phyloP scores from a whole-genome alignment of 2,329 filamentous ascomycete genomes.

The Fonsecaea nubica region DNA sequence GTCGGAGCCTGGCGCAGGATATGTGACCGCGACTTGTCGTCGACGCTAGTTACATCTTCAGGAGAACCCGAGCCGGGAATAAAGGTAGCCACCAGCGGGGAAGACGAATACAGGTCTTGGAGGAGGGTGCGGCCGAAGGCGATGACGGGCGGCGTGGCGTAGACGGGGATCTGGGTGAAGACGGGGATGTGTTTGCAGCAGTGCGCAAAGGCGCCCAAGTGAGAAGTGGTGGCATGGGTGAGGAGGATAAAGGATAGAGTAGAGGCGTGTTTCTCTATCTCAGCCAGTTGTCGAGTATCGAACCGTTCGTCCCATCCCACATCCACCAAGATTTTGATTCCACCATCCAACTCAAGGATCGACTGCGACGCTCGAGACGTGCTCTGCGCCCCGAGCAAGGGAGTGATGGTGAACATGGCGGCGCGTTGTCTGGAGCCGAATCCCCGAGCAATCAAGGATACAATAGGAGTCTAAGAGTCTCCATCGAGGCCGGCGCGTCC shows the following conservation, averaged over 20 bases:
- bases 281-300: slow-evolving; percentile 78
- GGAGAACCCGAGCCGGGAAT: slow-evolving; percentile 62
- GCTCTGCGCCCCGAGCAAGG: slow-evolving; percentile 88
- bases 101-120: slow-evolving; percentile 90
- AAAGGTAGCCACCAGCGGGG: slow-evolving; percentile 83
- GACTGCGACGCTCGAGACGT: slow-evolving; percentile 82
- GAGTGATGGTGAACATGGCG: slow-evolving; percentile 92
- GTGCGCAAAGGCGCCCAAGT: slow-evolving; percentile 91
- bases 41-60: slow-evolving; percentile 55
- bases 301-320: slow-evolving; percentile 96
- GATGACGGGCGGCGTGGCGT: slow-evolving; percentile 92
- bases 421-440: slow-evolving; percentile 7
- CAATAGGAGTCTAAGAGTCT: background rate
- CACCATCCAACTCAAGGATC: slow-evolving; percentile 94
- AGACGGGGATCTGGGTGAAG: slow-evolving; percentile 90
- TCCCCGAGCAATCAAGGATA: background rate
- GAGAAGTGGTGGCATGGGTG: slow-evolving; percentile 89
- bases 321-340: slow-evolving; percentile 92
- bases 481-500: slow-evolving; percentile 21
- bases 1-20: slow-evolving; percentile 74
- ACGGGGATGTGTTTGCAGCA: slow-evolving; percentile 96
- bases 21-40: slow-evolving; percentile 49
- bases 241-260: slow-evolving; percentile 92
- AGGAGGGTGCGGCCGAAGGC: slow-evolving; percentile 88
- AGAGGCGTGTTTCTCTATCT: slow-evolving; percentile 90